Evolutionary conservation across 1,284 basidiomycete genomes (phyloP).

Genomic region (Taiwanofungus camphoratus): DNA sequence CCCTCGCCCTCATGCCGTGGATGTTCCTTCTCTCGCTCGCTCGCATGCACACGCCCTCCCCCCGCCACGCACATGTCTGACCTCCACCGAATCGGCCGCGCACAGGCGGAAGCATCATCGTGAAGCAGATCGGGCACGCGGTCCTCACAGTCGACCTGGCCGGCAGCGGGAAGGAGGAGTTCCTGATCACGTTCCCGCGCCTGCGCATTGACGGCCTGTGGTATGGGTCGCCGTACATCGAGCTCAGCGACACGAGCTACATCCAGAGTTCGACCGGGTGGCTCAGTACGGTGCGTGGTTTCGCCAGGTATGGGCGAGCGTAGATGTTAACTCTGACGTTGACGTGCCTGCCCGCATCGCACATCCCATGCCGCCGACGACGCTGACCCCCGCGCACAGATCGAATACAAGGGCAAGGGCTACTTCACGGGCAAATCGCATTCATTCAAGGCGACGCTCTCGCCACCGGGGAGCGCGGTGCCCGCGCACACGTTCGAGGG

Average conservation of each 20-base stretch:
- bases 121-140: conserved; percentile 96
- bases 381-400: conserved; percentile 29
- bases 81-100: no score
- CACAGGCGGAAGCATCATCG: conserved; percentile 65
- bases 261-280: conserved; percentile 81
- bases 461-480: conserved; percentile 35
- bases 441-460: conserved; percentile 81
- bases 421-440: conserved; percentile 95
- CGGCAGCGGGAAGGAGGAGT: conserved; percentile 60
- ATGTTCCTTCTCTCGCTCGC: no score
- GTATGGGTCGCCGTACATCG: conserved; percentile 78
- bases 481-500: conserved; percentile 71
- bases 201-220: conserved; percentile 47
- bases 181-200: conserved; percentile 88
- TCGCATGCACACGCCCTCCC: neutral
- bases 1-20: no score
- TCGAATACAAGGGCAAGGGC: conserved; percentile 94
- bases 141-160: conserved; percentile 68
- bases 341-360: no score
- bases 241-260: conserved; percentile 79
- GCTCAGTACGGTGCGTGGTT: conserved; percentile 46
- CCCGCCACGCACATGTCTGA: neutral
- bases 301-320: no score
- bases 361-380: neutral
- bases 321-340: no score